Conservation (phyloP, 2,329 filamentous ascomycete genomes). For the Apiospora pterosperma region DNA sequence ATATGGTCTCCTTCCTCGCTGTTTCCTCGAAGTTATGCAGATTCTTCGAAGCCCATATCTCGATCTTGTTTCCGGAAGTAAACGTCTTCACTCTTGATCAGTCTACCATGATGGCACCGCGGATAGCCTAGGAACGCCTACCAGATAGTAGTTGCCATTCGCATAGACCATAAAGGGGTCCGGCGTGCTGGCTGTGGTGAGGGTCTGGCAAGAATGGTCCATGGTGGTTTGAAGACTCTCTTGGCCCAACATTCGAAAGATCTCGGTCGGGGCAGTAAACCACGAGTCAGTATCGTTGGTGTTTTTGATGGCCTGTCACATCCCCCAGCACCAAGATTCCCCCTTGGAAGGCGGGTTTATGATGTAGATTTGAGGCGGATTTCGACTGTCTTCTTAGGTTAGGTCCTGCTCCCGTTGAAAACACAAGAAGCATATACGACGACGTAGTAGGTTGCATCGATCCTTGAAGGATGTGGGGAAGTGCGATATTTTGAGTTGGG, state of each 20-base stretch:
- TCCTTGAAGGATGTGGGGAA: background rate
- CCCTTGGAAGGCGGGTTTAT: background rate
- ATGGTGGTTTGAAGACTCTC: background rate
- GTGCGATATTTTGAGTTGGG: background rate
- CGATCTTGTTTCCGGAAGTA: conserved; percentile 26
- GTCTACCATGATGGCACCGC: background rate
- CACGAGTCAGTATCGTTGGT: background rate
- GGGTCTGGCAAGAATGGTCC: conserved; percentile 25
- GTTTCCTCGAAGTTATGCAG: conserved; percentile 24
- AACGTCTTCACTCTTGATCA: conserved; percentile 20
- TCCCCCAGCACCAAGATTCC: background rate
- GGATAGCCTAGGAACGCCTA: conserved; percentile 10
- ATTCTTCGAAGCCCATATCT: conserved; percentile 27
- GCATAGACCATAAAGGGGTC: conserved; percentile 26
- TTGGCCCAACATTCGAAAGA: background rate
- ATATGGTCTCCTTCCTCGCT: conserved; percentile 22
- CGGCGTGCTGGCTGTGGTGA: conserved; percentile 26
- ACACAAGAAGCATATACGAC: too few relatives aligned
- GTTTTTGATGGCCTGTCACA: background rate
- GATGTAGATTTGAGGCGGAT: background rate
- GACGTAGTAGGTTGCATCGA: too few relatives aligned
- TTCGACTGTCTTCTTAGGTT: background rate
- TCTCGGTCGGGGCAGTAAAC: background rate
- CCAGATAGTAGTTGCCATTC: conserved; percentile 23
- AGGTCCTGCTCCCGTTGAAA: background rate